Percentiles rank a stretch among this genome's conserved stretches.
phyloP scores from a whole-genome alignment of 129 eudicot species.

The Smallanthus sonchifolius region DNA sequence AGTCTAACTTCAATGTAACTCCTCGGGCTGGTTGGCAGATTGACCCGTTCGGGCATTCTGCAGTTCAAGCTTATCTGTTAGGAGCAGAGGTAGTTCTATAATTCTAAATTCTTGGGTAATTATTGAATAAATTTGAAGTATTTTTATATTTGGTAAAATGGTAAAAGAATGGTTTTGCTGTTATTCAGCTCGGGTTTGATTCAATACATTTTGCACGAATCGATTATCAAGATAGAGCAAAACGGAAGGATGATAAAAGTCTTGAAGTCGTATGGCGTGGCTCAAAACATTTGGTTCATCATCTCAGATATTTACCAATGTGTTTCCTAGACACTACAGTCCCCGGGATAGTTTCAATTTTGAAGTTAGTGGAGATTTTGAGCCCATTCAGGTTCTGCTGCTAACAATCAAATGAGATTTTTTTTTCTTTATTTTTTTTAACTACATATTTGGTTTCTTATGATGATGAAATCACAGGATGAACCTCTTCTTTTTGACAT shows the following conservation, averaged over 20 bases:
- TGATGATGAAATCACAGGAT: constrained; percentile 47
- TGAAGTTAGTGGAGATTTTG: constrained; percentile 55
- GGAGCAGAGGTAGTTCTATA: constrained; percentile 77
- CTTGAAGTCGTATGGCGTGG: constrained; percentile 96
- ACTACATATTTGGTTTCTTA: not conserved
- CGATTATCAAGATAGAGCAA: constrained; percentile 91
- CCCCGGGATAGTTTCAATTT: constrained; percentile 79
- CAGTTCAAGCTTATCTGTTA: constrained; percentile 88
- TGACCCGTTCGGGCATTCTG: constrained; percentile 95
- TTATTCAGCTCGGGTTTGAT: constrained; percentile 72
- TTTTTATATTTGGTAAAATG: not conserved
- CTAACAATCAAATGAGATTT: not conserved
- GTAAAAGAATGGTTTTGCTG: constrained; percentile 5
- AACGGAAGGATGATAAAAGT: constrained; percentile 67
- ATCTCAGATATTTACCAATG: constrained; percentile 78
- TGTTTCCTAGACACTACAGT: constrained; percentile 80
- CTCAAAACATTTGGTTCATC: constrained; percentile 86
- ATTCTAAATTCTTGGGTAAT: not conserved
- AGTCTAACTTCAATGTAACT: constrained; percentile 59
- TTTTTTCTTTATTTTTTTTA: no score
- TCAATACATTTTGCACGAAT: constrained; percentile 91
- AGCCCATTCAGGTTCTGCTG: constrained; percentile 74
- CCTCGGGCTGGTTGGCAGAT: constrained; percentile 99
- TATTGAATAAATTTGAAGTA: not conserved
- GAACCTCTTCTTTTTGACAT: constrained; percentile 61